Evolutionary conservation across 2,329 filamentous ascomycete genomes (phyloP), one percentile per base, ranked within the genome.

Genomic region (Colletotrichum sp.): DNA sequence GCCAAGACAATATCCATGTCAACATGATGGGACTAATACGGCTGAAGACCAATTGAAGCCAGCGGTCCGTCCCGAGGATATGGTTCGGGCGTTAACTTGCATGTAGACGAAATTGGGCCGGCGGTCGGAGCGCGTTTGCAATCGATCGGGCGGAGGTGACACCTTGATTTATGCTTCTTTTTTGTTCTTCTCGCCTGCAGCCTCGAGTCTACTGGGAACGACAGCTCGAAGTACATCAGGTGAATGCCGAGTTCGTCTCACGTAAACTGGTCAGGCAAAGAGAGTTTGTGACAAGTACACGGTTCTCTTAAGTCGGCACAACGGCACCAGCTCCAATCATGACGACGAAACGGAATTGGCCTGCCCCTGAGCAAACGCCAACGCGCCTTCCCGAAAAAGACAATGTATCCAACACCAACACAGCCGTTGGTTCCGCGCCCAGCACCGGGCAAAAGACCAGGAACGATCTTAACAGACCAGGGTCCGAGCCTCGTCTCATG

Each of bases 171-270:
- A 21, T 48, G 0, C 43, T 13, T 52, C n/a, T 52, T 52, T 52
- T 2, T 13, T 48, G 0, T 21, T n/a, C n/a, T n/a, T n/a, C 10
- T 4, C 6, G 12, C 43, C 7, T 18, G 36, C 8, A 18, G 2
- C 36, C 36, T 38, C 0, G 13, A 36, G 43, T 1, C 0, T 21
- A n/a, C n/a, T 0, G n/a, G n/a, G n/a, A n/a, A n/a, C n/a, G n/a
- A n/a, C n/a, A n/a, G n/a, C n/a, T n/a, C n/a, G n/a, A n/a, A n/a
- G n/a, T n/a, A n/a, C n/a, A n/a, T n/a, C n/a, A n/a, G n/a, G n/a
- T n/a, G n/a, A n/a, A n/a, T n/a, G n/a, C n/a, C n/a, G 6, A 48
- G n/a, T 52, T 52, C n/a, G 43, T 52, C 43, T 52, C 43, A 13
- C 43, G 43, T 52, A 52, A 52, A 52, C 43, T 1, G n/a, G 6